phyloP scores from a whole-genome alignment of 805 yeast species.

The Crinitomyces ghanaensis region DNA sequence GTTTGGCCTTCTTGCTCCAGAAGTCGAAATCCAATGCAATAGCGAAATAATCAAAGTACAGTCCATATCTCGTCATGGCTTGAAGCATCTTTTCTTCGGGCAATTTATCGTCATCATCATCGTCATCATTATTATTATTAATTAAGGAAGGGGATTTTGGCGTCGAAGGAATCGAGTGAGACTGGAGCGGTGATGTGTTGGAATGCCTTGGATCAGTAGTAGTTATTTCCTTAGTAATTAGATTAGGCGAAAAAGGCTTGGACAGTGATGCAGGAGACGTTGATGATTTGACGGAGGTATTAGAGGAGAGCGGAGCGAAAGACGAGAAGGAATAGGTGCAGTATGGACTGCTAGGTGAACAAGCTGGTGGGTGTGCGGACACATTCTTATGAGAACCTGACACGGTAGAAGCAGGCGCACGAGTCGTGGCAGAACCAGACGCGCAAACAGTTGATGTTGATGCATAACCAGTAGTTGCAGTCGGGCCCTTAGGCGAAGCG shows the following conservation, averaged over 20 bases:
- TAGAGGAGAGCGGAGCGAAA: not conserved
- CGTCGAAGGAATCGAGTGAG: not conserved
- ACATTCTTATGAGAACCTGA: too few species aligned
- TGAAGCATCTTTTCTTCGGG: conserved; percentile 16
- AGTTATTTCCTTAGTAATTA: not conserved
- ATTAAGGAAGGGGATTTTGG: not conserved
- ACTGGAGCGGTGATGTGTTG: not conserved
- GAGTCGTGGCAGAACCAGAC: not conserved
- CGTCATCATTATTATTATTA: not conserved
- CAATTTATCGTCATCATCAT: conserved; percentile 6
- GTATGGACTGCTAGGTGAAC: too few species aligned
- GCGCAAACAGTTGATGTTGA: not conserved
- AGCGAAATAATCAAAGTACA: conserved; percentile 5
- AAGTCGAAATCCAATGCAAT: conserved; percentile 11
- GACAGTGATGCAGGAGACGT: not conserved
- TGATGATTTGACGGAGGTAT: not conserved
- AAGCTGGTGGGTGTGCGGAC: too few species aligned
- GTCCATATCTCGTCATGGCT: conserved; percentile 7
- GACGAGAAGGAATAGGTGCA: too few species aligned
- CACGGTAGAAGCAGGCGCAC: not conserved
- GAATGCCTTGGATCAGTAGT: not conserved
- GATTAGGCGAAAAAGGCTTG: not conserved
- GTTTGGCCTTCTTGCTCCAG: conserved; percentile 11
- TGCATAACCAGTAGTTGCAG: not conserved
- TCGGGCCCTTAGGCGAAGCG: conserved; percentile 1